A percentile compares a stretch with the other conserved stretches of the same genome.
Conservation (phyloP, 83 land plant genomes). For the Diphasiastrum complanatum region DNA sequence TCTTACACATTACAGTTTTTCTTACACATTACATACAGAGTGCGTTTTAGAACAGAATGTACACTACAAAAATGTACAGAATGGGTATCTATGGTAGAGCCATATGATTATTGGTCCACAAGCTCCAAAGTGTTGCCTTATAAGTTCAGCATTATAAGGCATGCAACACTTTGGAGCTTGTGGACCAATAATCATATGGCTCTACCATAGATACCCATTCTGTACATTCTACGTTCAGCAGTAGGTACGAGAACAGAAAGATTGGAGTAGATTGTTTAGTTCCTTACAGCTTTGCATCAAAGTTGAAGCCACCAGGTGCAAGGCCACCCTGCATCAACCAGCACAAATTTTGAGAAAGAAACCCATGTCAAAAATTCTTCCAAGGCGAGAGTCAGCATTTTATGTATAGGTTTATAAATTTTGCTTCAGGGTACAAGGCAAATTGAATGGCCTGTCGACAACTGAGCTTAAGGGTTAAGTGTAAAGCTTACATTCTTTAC, state of each 20-base stretch:
- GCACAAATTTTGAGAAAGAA: too few species aligned
- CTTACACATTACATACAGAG: too few species aligned
- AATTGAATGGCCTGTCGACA: too few species aligned
- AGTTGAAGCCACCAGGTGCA: conserved; percentile 97
- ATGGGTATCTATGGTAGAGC: not conserved
- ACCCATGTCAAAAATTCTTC: too few species aligned
- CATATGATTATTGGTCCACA: not conserved
- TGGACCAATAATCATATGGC: not conserved
- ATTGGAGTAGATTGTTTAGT: not conserved
- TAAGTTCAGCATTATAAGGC: too few species aligned
- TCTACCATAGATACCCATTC: not conserved
- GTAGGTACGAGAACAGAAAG: not conserved
- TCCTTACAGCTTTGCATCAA: conserved; percentile 94
- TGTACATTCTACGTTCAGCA: not conserved
- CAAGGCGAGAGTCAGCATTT: too few species aligned
- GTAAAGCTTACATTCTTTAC: conserved; percentile 87
- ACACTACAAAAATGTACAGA: conserved; percentile 1
- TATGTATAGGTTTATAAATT: too few species aligned
- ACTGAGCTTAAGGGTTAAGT: too few species aligned
- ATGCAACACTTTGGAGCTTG: not conserved
- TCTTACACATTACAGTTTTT: too few species aligned
- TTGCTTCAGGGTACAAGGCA: too few species aligned
- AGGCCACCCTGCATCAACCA: conserved; percentile 83
- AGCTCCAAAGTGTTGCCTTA: not conserved
- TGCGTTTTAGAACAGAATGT: too few species aligned